These are phyloP conservation scores for Candida arabinofermentans DNA, from an alignment of 805 yeast species.

Conservation along the genomic window DNA sequence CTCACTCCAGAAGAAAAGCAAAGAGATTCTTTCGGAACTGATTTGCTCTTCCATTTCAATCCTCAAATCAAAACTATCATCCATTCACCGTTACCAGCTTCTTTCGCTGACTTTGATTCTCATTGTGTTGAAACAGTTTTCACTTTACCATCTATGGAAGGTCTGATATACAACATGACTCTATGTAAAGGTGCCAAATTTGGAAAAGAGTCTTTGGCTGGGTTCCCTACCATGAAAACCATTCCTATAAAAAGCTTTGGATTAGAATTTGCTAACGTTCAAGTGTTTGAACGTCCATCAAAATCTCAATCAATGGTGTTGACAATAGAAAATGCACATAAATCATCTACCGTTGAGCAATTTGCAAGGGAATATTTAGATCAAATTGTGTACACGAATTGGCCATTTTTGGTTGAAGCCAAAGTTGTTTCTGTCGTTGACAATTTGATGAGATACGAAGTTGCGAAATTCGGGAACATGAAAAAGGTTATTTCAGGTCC, in stretches of 20 bases:
- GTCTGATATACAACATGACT: slow-evolving; percentile 43
- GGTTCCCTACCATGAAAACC: slow-evolving; percentile 82
- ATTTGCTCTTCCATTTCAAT: slow-evolving; percentile 64
- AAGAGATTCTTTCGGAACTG: slow-evolving; percentile 74
- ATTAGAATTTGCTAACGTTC: slow-evolving; percentile 58
- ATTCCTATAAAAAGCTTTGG: slow-evolving; percentile 51
- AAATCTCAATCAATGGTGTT: slow-evolving; percentile 78
- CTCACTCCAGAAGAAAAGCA: slow-evolving; percentile 65
- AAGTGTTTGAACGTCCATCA: slow-evolving; percentile 82
- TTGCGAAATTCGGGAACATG: slow-evolving; percentile 29
- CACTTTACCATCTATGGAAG: slow-evolving; percentile 45
- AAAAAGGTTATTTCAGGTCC: slow-evolving; percentile 32
- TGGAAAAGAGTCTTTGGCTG: slow-evolving; percentile 75
- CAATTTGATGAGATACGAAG: slow-evolving; percentile 44
- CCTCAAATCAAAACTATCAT: slow-evolving; percentile 69
- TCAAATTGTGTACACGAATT: slow-evolving; percentile 65
- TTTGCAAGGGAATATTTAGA: slow-evolving; percentile 61
- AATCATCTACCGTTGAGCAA: slow-evolving; percentile 54
- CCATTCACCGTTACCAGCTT: slow-evolving; percentile 71
- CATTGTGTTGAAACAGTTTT: slow-evolving; percentile 67
- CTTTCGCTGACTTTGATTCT: slow-evolving; percentile 74
- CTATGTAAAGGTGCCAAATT: slow-evolving; percentile 60
- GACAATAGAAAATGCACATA: slow-evolving; percentile 50
- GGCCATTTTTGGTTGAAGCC: slow-evolving; percentile 91
- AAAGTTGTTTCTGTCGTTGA: slow-evolving; percentile 62